phyloP scores from a whole-genome alignment of 331 rosid species.

The Acacia pycnantha region DNA sequence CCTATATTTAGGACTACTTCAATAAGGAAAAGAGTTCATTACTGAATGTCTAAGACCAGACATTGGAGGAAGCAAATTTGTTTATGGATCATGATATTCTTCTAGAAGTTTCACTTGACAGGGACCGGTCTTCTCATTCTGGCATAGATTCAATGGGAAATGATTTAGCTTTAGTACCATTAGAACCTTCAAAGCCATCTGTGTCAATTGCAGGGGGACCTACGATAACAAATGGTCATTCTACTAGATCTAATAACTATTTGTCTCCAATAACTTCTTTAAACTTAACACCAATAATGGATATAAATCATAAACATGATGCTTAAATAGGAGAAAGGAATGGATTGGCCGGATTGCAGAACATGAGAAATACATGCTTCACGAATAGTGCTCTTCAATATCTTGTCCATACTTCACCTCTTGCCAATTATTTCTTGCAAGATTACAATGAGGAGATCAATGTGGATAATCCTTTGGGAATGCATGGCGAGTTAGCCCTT shows the following conservation, averaged over 20 bases:
- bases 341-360: conserved; percentile 96
- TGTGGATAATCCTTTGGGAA: conserved; percentile 89
- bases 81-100: conserved; percentile 88
- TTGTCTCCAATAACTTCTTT: conserved; percentile 57
- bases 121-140: conserved; percentile 36
- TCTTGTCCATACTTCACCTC: conserved; percentile 89
- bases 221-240: conserved; percentile 81
- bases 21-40: conserved; percentile 43
- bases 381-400: conserved; percentile 95
- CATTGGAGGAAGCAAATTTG: conserved; percentile 77
- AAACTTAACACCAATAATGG: conserved; percentile 56
- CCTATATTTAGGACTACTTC: conserved; percentile 80
- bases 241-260: conserved; percentile 48
- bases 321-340: conserved; percentile 60
- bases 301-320: conserved; percentile 61
- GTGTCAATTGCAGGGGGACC: conserved; percentile 93
- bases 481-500: conserved; percentile 96
- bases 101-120: conserved; percentile 60
- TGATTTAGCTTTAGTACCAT: conserved; percentile 81
- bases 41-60: conserved; percentile 47
- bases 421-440: conserved; percentile 82
- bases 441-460: conserved; percentile 93
- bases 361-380: conserved; percentile 96
- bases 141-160: conserved; percentile 78
- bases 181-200: conserved; percentile 83